Conservation (phyloP, 116 monocot species). For the Iris pallida region DNA sequence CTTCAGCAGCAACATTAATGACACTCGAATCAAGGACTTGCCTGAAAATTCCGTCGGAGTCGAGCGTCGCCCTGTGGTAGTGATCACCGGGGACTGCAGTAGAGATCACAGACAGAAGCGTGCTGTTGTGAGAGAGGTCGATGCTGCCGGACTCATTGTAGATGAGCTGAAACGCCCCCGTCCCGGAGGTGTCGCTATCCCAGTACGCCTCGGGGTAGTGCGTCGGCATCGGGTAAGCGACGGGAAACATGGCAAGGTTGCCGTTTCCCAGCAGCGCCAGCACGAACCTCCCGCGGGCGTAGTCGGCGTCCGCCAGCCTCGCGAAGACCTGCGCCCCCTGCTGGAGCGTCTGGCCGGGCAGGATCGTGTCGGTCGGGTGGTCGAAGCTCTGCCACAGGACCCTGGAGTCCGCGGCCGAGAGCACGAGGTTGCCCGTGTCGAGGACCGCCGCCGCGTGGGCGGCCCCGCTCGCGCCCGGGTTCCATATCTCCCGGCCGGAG, state of each 20-base stretch:
- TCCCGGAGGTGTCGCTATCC: background rate
- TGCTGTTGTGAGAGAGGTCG: too few relatives aligned
- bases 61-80: too few relatives aligned
- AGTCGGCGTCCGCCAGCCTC: constrained; percentile 8
- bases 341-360: constrained; percentile 15
- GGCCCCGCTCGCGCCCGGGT: background rate
- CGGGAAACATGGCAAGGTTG: constrained; percentile 9
- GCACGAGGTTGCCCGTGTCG: constrained; percentile 35
- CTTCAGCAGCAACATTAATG: too few relatives aligned
- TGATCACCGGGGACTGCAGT: too few relatives aligned
- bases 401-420: background rate
- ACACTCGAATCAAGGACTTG: too few relatives aligned
- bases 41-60: too few relatives aligned
- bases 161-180: background rate
- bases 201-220: constrained; percentile 12
- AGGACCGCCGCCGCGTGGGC: constrained; percentile 20
- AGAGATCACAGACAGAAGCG: too few relatives aligned
- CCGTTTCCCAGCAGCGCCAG: constrained; percentile 11
- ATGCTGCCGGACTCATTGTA: constrained; percentile 16
- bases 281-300: constrained; percentile 24
- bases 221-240: constrained; percentile 10
- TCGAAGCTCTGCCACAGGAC: constrained; percentile 29
- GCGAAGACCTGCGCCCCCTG: background rate
- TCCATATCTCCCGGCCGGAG: constrained; percentile 21
- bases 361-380: constrained; percentile 33